These are phyloP conservation scores for Malassezia psittaci DNA, from an alignment of 1,284 basidiomycete genomes.

Conservation along the genomic window DNA sequence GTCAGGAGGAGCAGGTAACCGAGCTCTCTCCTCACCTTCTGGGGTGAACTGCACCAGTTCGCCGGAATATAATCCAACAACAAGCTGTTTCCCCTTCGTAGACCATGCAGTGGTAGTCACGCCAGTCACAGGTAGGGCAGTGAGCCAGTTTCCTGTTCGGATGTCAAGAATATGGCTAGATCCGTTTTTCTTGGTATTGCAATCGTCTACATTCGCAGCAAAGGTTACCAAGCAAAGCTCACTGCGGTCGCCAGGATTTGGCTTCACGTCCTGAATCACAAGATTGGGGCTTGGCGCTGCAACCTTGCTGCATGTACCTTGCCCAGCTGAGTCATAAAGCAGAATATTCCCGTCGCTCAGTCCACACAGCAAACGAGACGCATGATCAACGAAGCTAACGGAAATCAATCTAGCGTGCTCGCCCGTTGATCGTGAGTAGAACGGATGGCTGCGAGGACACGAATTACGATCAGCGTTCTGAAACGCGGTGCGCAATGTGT, in stretches of 20 bases:
- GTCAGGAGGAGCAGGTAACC: conserved; percentile 6
- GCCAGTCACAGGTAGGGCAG: conserved; percentile 16
- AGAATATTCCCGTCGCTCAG: neutral
- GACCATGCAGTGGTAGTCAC: conserved; percentile 63
- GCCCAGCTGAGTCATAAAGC: neutral
- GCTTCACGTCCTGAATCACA: conserved; percentile 37
- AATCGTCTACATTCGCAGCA: conserved; percentile 19
- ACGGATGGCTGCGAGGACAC: neutral
- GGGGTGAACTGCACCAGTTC: conserved; percentile 63
- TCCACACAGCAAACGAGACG: conserved; percentile 1
- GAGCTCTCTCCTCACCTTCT: conserved; percentile 53
- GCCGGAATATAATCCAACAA: conserved; percentile 62
- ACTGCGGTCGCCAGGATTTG: conserved; percentile 50
- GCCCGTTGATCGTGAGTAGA: neutral
- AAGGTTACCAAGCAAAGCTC: conserved; percentile 48
- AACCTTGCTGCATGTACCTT: neutral
- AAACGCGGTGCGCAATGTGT: neutral
- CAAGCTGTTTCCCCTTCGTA: conserved; percentile 73
- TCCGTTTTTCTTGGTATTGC: conserved; percentile 17
- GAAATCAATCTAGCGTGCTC: neutral
- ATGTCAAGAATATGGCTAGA: conserved; percentile 26
- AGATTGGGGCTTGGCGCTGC: neutral
- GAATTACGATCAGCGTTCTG: conserved; percentile 17
- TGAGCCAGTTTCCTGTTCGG: conserved; percentile 20
- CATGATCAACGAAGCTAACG: conserved; percentile 1